Percentiles rank a stretch among this genome's conserved stretches.
These are phyloP conservation scores for Begonia fuchsioides DNA, from an alignment of 306 rosid species.

Conservation along the genomic window DNA sequence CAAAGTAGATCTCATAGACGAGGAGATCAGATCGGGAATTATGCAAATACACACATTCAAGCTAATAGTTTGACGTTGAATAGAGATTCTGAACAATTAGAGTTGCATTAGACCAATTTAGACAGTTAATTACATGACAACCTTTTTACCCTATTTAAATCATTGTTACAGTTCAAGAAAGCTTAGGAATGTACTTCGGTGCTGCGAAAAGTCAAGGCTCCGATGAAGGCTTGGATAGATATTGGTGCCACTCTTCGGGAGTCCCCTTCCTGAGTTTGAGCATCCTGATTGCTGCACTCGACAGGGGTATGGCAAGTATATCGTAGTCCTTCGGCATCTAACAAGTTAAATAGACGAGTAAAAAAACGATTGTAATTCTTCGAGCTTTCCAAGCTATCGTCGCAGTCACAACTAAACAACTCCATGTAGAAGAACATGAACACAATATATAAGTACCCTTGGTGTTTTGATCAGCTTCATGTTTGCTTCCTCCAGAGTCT, in stretches of 20 bases:
- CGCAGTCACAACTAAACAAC: too few species aligned
- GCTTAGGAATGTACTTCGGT: too few species aligned
- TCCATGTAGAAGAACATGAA: neutral
- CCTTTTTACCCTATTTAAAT: too few species aligned
- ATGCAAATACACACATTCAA: too few species aligned
- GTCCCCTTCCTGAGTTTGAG: slow-evolving; percentile 59
- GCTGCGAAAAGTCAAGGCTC: slow-evolving; percentile 13
- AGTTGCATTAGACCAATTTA: too few species aligned
- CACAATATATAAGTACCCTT: slow-evolving; percentile 33
- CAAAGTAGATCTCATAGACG: too few species aligned
- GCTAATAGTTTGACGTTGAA: too few species aligned
- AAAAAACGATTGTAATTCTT: neutral
- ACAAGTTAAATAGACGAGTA: slow-evolving; percentile 12
- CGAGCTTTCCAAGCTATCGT: neutral
- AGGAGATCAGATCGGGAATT: too few species aligned
- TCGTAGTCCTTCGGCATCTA: slow-evolving; percentile 87
- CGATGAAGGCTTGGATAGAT: slow-evolving; percentile 33
- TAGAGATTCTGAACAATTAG: too few species aligned
- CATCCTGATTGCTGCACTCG: slow-evolving; percentile 68
- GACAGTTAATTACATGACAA: too few species aligned
- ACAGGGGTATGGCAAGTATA: slow-evolving; percentile 82
- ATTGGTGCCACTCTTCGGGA: slow-evolving; percentile 94
- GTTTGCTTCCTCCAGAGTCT: slow-evolving; percentile 64
- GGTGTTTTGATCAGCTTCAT: slow-evolving; percentile 71
- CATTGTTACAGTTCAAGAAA: too few species aligned